A percentile compares a stretch with the other conserved stretches of the same genome.
These are phyloP conservation scores for Phytophthora ramorum DNA, from an alignment of 352 stramenopile species.

Conservation along the genomic window DNA sequence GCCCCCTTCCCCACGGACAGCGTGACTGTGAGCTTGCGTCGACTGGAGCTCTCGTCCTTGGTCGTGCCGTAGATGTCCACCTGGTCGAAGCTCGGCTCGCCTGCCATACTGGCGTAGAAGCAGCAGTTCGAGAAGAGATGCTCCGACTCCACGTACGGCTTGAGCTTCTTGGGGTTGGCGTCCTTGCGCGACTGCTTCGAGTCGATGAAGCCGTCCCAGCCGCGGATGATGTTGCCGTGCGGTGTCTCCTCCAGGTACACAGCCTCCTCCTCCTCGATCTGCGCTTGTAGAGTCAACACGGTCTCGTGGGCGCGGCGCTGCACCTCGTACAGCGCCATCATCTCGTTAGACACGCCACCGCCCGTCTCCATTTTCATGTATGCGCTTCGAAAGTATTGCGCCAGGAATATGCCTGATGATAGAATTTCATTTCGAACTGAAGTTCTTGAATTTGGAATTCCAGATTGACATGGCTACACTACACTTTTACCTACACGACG, in stretches of 20 bases:
- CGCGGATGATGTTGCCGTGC: slow-evolving; percentile 89
- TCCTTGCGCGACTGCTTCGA: slow-evolving; percentile 83
- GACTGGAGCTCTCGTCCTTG: slow-evolving; percentile 40
- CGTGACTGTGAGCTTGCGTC: slow-evolving; percentile 57
- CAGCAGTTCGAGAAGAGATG: slow-evolving; percentile 85
- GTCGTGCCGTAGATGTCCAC: slow-evolving; percentile 52
- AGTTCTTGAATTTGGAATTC: slow-evolving; percentile 12
- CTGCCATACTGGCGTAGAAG: slow-evolving; percentile 61
- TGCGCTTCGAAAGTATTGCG: background rate
- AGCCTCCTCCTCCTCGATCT: slow-evolving; percentile 84
- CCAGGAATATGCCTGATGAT: slow-evolving; percentile 12
- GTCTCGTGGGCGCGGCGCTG: slow-evolving; percentile 78
- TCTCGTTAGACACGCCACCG: slow-evolving; percentile 66
- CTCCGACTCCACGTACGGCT: slow-evolving; percentile 79
- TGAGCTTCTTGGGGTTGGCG: slow-evolving; percentile 77
- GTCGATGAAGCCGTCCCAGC: slow-evolving; percentile 90
- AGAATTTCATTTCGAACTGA: no score
- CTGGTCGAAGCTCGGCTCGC: slow-evolving; percentile 62
- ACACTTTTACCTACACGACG: slow-evolving; percentile 17
- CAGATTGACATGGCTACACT: slow-evolving; percentile 26
- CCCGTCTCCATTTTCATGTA: slow-evolving; percentile 19
- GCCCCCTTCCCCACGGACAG: slow-evolving; percentile 43
- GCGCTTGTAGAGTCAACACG: slow-evolving; percentile 67
- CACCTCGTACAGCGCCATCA: slow-evolving; percentile 73
- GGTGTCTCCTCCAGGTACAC: slow-evolving; percentile 84